phyloP scores from a whole-genome alignment of 768 basidiomycete genomes.

The Holtermannia corniformis region DNA sequence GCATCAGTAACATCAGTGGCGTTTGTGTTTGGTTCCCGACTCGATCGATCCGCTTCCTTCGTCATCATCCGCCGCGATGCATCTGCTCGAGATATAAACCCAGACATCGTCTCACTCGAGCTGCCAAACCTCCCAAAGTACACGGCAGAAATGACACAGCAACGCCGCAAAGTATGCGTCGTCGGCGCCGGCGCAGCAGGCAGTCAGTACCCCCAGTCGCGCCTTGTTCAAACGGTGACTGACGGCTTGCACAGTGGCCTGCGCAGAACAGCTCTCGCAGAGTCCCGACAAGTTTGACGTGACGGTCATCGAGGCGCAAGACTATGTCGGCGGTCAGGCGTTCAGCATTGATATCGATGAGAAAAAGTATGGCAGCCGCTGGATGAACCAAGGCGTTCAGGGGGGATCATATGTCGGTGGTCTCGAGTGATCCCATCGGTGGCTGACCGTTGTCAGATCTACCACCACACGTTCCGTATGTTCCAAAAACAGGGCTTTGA shows the following conservation, averaged over 20 bases:
- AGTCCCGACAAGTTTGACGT: constrained; percentile 44
- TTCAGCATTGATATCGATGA: constrained; percentile 44
- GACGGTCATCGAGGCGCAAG: constrained; percentile 41
- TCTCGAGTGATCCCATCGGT: neutral
- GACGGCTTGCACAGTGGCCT: constrained; percentile 25
- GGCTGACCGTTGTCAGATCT: constrained; percentile 30
- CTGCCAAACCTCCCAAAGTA: too few species aligned
- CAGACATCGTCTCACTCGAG: too few species aligned
- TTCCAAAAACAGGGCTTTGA: constrained; percentile 41
- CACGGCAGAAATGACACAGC: neutral
- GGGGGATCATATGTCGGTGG: constrained; percentile 26
- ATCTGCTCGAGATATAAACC: too few species aligned
- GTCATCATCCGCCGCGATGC: too few species aligned
- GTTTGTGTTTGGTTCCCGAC: too few species aligned
- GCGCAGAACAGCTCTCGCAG: constrained; percentile 42
- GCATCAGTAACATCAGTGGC: too few species aligned
- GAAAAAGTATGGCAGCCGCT: constrained; percentile 38
- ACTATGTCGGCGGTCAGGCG: constrained; percentile 45
- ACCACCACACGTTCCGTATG: constrained; percentile 44
- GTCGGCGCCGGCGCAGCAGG: constrained; percentile 46
- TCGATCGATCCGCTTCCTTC: too few species aligned
- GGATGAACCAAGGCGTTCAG: constrained; percentile 47
- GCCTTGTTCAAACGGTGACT: neutral
- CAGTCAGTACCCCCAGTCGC: constrained; percentile 4
- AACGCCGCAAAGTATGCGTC: constrained; percentile 36